Percentiles rank a stretch among this genome's conserved stretches.
These are phyloP conservation scores for Gymnopus androsaceus DNA, from an alignment of 1,284 basidiomycete genomes.

Conservation along the genomic window DNA sequence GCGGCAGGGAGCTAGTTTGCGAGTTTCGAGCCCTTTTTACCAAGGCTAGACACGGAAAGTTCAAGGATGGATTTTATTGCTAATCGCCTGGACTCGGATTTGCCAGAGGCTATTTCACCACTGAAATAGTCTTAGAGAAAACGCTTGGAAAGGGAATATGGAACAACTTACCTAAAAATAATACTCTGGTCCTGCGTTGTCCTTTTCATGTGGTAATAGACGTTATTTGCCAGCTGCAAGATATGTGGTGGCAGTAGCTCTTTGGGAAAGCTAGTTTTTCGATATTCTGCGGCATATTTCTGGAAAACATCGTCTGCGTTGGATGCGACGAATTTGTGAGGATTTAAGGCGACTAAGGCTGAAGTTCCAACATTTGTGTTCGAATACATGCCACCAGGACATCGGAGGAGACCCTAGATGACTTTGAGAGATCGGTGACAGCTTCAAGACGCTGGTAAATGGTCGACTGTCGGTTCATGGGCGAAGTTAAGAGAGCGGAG, in stretches of 20 bases:
- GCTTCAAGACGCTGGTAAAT: constrained; percentile 67
- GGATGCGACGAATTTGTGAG: constrained; percentile 81
- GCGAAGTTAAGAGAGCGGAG: too few relatives aligned
- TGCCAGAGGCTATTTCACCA: constrained; percentile 91
- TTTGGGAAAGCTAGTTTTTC: constrained; percentile 59
- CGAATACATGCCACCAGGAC: constrained; percentile 80
- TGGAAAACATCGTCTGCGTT: constrained; percentile 82
- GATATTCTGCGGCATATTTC: constrained; percentile 81
- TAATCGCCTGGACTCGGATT: constrained; percentile 89
- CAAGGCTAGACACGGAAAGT: constrained; percentile 83
- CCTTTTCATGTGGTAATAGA: constrained; percentile 95
- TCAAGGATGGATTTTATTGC: constrained; percentile 89
- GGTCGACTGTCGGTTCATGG: constrained; percentile 29
- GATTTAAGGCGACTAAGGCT: constrained; percentile 81
- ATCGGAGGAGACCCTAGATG: constrained; percentile 71
- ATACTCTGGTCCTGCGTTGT: constrained; percentile 95
- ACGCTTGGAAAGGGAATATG: background rate
- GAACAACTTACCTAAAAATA: constrained; percentile 68
- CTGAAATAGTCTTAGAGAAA: constrained; percentile 40
- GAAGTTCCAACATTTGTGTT: constrained; percentile 74
- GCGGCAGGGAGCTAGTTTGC: constrained; percentile 86
- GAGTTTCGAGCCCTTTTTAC: constrained; percentile 93
- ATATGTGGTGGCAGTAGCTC: constrained; percentile 73
- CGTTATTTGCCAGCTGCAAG: constrained; percentile 86
- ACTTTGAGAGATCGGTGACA: constrained; percentile 62